Evolutionary conservation across 2,329 filamentous ascomycete genomes (phyloP).

Genomic region (Claviceps purpurea): DNA sequence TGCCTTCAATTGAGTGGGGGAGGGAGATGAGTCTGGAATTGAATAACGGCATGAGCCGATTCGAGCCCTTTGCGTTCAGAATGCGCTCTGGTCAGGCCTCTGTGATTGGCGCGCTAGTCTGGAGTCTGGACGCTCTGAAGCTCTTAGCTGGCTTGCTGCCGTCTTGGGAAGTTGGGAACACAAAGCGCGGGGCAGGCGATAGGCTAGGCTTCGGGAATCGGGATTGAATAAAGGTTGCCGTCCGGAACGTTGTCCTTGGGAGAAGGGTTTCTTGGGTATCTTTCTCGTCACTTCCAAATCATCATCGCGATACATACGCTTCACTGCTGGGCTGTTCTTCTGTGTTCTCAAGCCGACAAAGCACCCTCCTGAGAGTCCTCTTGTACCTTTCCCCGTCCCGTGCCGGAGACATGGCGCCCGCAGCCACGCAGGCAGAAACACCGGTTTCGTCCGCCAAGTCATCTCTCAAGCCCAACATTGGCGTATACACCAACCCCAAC

Average conservation of each 20-base stretch:
- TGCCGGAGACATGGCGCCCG: not conserved
- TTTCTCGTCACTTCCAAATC: too few species aligned
- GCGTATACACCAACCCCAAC: slow-evolving; percentile 85
- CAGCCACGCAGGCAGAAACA: not conserved
- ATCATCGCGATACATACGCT: too few species aligned
- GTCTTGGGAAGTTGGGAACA: not conserved
- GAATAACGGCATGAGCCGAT: too few species aligned
- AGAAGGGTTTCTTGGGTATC: too few species aligned
- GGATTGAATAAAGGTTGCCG: not conserved
- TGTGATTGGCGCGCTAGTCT: not conserved
- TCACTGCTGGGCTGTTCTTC: too few species aligned
- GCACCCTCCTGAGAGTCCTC: too few species aligned
- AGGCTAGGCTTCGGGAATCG: not conserved
- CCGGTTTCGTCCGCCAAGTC: not conserved
- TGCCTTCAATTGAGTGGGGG: too few species aligned
- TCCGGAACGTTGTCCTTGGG: not conserved
- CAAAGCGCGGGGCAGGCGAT: not conserved
- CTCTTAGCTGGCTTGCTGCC: not conserved
- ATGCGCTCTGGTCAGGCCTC: not conserved
- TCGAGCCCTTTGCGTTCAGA: too few species aligned
- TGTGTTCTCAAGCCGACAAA: too few species aligned
- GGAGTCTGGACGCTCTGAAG: too few species aligned
- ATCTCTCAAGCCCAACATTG: slow-evolving; percentile 70
- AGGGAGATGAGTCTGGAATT: too few species aligned
- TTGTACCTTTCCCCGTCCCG: not conserved